Base-by-base conservation (phyloP, 495 filamentous ascomycete genomes). In the Hypoxylon subgilvum region DNA sequence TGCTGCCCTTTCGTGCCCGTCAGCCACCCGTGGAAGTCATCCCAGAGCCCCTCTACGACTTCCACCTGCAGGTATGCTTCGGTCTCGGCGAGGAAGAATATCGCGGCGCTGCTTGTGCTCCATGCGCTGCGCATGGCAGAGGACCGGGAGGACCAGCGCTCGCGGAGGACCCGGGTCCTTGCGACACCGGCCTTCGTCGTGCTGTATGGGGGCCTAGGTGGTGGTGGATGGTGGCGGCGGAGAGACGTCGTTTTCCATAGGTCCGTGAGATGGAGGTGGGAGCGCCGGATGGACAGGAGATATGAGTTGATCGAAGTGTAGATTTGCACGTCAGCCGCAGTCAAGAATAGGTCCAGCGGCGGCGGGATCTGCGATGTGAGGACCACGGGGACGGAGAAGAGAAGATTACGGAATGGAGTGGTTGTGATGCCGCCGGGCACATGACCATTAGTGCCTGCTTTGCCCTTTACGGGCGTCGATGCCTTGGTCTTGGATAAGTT, bases 281-380 rank as follows among this genome's bases (percentile, higher is more conserved):
- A 88, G 25, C 91, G 83, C 16, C 91, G 86, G 17, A 96, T 82
- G 0, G 87, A 86, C 1, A 97, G 74, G 0, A 98, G 84, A 70
- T 97, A 98, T 4, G 91, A 83, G 66, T 94, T 88, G 35, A 97
- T 88, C 3, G 81, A 79, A 0, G 92, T 88, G 65, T 98, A 98
- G 0, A 78, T 82, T 17, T 86, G 80, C 2, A 96, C 73, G 55
- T 97, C 91, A 1, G 85, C 74, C 21, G 79, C 75, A 19, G 86
- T 84, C 23, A 98, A 82, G 66, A 98, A 96, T 1, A 98, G 76
- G 60, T 97, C 93, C 1, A 97, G 70, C 0, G 94, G 92, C 3
- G 90, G 87, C 2, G 81, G 85, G 8, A 96, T 83, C 42, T 87
- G 82, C 18, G 93, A 76, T 1, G 84, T 88, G 25, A 98, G 74